phyloP scores from a whole-genome alignment of 116 monocot genomes.

The Trichopus zeylanicus region DNA sequence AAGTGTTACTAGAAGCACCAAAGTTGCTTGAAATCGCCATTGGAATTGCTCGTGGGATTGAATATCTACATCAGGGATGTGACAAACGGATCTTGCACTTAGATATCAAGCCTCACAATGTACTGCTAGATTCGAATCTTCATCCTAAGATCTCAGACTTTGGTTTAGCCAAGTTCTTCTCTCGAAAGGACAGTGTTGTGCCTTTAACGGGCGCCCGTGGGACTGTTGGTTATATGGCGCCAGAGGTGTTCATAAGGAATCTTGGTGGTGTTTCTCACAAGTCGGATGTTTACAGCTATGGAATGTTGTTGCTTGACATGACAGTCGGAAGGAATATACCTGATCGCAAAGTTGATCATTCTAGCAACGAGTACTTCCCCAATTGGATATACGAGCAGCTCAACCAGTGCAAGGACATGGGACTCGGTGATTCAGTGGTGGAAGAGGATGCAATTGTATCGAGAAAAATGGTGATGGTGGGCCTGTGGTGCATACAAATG shows the following conservation, averaged over 20 bases:
- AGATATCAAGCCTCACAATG: constrained; percentile 45
- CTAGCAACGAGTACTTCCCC: constrained; percentile 23
- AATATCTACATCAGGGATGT: constrained; percentile 35
- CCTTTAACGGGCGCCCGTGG: constrained; percentile 26
- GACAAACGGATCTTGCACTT: constrained; percentile 28
- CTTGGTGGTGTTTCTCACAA: constrained; percentile 29
- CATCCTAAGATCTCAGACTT: constrained; percentile 38
- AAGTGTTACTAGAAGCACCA: constrained; percentile 1
- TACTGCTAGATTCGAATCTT: constrained; percentile 23
- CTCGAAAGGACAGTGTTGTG: constrained; percentile 17
- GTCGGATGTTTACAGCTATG: constrained; percentile 49
- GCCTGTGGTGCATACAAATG: constrained; percentile 30
- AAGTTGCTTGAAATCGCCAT: constrained; percentile 19
- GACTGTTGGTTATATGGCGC: constrained; percentile 39
- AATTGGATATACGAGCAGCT: constrained; percentile 33
- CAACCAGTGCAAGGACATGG: constrained; percentile 1
- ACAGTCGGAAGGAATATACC: constrained; percentile 4
- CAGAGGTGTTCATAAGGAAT: constrained; percentile 25
- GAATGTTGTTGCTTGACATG: constrained; percentile 40
- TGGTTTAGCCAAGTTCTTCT: constrained; percentile 28
- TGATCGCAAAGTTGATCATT: constrained; percentile 4
- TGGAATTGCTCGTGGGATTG: constrained; percentile 27
- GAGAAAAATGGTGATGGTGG: constrained; percentile 21
- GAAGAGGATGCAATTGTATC: constrained; percentile 5
- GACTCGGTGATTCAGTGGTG: constrained; percentile 1